Base-by-base conservation (phyloP, 148 eudicot species). In the Hydrangea macrophylla region DNA sequence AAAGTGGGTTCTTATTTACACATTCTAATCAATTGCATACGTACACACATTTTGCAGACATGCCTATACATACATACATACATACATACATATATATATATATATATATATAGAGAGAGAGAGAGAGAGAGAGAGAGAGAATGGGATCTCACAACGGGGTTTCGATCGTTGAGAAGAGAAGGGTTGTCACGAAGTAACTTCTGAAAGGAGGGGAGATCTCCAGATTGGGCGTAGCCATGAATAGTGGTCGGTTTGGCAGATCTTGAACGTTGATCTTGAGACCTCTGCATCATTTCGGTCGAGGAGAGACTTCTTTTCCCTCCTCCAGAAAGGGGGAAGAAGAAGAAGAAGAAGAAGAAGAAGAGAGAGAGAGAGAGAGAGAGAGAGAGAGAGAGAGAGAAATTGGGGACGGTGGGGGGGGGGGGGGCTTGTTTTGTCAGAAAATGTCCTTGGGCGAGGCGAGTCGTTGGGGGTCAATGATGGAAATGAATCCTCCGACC, bases 171-270 rank as follows among this genome's bases (percentile, higher is more conserved):
- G 44, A 94, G 84, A 68, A 88, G 91, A 67, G 86, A 86, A 55
- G 96, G 91, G 44, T 78, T 88, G 10, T 76, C 80, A 22, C 75
- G 81, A 31, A 94, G 88, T 62, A 91, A 62, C 71, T 79, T 86
- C 65, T 75, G 85, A 58, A 90, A 75, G 3, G 60, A 81, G 56
- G 40, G 1, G 68, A 92, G 83, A 82, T 94, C 96, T 24, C 98
- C 99, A 27, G 84, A 86, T 74, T 94, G 93, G 35, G 99, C 97
- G 57, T 25, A 80, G 23, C 84, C 89, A 63, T 94, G 99, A 13
- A 94, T 76, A 58, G 96, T 94, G 22, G 62, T 78, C 0, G 90
- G 86, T 70, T 79, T 84, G 44, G 83, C 84, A 35, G 87, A 79
- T 82, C 87, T 94, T 36, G 89, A 58, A 42, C 86, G 79, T 58